A percentile compares a stretch with the other conserved stretches of the same genome.
These are phyloP conservation scores for Dipodascus geniculatus DNA, from an alignment of 805 yeast species.

Conservation along the genomic window DNA sequence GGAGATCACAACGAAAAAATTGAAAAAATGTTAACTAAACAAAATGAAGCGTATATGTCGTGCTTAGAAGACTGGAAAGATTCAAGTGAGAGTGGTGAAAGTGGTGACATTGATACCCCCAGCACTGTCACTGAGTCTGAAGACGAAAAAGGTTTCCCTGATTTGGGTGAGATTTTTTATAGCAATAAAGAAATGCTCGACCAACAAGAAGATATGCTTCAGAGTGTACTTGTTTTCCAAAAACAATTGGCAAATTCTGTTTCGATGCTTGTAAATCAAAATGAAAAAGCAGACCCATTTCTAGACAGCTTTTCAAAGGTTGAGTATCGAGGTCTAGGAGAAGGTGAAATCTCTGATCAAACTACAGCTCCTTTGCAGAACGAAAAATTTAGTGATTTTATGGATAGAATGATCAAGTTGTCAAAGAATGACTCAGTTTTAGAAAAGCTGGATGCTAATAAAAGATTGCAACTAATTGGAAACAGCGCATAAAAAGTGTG, in stretches of 20 bases:
- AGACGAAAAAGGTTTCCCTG: too few relatives aligned
- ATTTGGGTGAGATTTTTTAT: neutral
- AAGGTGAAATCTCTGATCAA: neutral
- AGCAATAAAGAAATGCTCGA: neutral
- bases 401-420: neutral
- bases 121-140: too few relatives aligned
- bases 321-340: neutral
- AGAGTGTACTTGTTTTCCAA: neutral
- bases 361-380: neutral
- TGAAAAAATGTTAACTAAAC: neutral
- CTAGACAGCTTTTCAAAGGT: neutral
- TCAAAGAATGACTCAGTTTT: neutral
- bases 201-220: neutral
- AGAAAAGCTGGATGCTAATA: neutral
- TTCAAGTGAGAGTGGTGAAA: too few relatives aligned
- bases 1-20: neutral
- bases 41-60: neutral
- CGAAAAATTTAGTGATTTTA: neutral
- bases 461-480: too few relatives aligned
- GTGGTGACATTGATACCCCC: too few relatives aligned
- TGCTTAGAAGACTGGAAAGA: too few relatives aligned
- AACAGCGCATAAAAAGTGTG: too few relatives aligned
- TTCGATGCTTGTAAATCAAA: neutral
- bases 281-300: neutral
- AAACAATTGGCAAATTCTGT: neutral